Base-by-base conservation (phyloP, 768 basidiomycete genomes). In the Hericium erinaceus region DNA sequence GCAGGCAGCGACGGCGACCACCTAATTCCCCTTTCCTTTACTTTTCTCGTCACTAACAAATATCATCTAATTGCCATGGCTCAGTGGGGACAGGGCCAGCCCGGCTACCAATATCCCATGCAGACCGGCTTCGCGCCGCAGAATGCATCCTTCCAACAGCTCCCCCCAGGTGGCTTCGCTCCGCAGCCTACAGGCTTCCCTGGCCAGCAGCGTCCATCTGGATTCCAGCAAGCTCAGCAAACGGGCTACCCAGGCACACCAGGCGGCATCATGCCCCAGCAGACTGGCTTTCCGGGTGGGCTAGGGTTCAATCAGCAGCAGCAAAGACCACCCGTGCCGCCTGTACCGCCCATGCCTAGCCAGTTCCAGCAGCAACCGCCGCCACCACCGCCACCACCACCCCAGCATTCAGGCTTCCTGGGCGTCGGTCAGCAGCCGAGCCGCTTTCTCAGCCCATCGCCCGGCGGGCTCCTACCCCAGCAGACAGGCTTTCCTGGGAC, bases 51-150 rank as follows among this genome's bases (percentile, higher is more conserved):
- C 49, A 53, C 57, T 40, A 40, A 52, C 48, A 37, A 24, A n/a
- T 18, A n/a, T 51, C 49, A 15, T 53, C 20, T 54, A 44, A 26
- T 54, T 56, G 66, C 64, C 67, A 90, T 91, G 89, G 81, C 87
- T 65, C 87, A 89, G 72, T 91, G 89, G 87, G 78, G 77, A 41
- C 81, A 82, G 66, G 77, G 77, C 54, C 85, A 84, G 69, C 79
- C 78, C 22, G 81, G 82, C 39, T 85, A 75, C 65, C 87, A 90
- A 71, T 85, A 87, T 66, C 84, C 89, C 37, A 74, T 84, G 69
- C 87, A 87, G 62, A 87, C 88, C 2, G 88, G 86, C 13, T 85
- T 79, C 69, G 69, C 74, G 56, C 71, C 72, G 26, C 81, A 81
- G 59, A 77, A 76, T 54, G 74, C 76, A 62, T 72, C 68, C 15